Base-by-base conservation (phyloP, 148 eudicot genomes). In the Camellia lanceoleosa region DNA sequence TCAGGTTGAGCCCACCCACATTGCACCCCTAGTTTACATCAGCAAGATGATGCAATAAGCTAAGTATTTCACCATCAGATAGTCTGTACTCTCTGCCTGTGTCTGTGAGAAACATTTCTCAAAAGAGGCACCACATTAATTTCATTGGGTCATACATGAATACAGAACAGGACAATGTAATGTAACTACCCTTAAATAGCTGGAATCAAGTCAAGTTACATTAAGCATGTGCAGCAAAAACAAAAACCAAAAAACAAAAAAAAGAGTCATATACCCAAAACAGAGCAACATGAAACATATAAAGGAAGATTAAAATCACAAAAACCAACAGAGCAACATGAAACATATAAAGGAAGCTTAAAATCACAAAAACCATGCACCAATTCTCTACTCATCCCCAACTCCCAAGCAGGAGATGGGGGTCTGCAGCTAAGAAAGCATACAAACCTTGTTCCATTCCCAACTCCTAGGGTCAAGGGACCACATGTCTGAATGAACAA, bases 401-500 rank as follows among this genome's bases (percentile, higher is more conserved):
- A 47, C 51, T 43, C 54, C 74, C 51, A 42, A 56, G 66, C 8
- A 73, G 76, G 49, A 55, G 47, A 56, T 58, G 47, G 43, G 30
- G 30, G 7, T 12, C 49, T 38, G 20, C 49, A 80, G 30, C 49
- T 55, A 76, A 73, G 68, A 62, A 61, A 52, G 80, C 82, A 81
- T 54, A 79, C 76, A 82, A 60, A 95, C 98, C 99, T 95, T 95
- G 86, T 93, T 95, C 98, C 99, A 95, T 69, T 92, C 97, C 99
- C 99, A 95, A 72, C 97, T 95, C 87, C 88, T 91, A 43, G 98
- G 98, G 81, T 95, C 97, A 88, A 95, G 94, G 74, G 92, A 89
- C 97, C 97, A 95, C 95, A 96, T 89, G 80, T 96, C 99, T 74
- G 99, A 87, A 82, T 96, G 99, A 64, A 96, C 98, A 66, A 87